Base-by-base conservation (phyloP, 768 basidiomycete genomes). In the Saitozyma sp. region DNA sequence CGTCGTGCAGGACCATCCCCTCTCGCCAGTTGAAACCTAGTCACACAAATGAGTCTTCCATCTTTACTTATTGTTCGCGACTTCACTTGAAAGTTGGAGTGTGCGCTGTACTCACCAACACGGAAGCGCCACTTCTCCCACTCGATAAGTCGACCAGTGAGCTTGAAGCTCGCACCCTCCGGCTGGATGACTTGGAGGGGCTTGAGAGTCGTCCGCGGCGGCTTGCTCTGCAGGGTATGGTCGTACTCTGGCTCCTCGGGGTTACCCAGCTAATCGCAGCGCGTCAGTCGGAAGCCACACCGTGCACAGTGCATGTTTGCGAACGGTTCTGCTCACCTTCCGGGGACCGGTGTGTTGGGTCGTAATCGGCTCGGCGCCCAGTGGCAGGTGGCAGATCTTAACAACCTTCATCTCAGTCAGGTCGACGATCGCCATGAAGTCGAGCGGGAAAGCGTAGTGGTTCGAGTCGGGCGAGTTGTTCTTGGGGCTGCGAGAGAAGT, bases 111-210 rank as follows among this genome's bases (percentile, higher is more conserved):
- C 53, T 54, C n/a, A 54, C 53, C 53, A 2, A 54, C 53, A 7
- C 14, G n/a, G 54, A 65, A 61, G 78, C 88, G 90, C 92, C 92
- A 96, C 66, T 92, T 92, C 78, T 96, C 91, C 92, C 93, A 96
- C 75, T 90, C 88, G 16, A 93, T 77, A 13, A 85, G 85, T 70
- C 91, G 80, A 0, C 89, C 91, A 49, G 86, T 83, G 51, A 94
- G 83, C 79, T 84, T 89, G 83, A 94, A 96, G 67, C 89, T 89
- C 16, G 93, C 92, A 39, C 93, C 93, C 57, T 94, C 89, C 1
- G 92, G 92, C 75, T 96, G 93, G 1, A 87, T 78, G 71, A 95
- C 80, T 68, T 92, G 89, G 54, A 94, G 79, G 9, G 93, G 91
- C 76, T 91, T 93, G 14, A 64, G 56, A 13, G 82, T 84, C 63